phyloP scores from a whole-genome alignment of 176 grass and related monocot genomes.

The Hordeum marinum region DNA sequence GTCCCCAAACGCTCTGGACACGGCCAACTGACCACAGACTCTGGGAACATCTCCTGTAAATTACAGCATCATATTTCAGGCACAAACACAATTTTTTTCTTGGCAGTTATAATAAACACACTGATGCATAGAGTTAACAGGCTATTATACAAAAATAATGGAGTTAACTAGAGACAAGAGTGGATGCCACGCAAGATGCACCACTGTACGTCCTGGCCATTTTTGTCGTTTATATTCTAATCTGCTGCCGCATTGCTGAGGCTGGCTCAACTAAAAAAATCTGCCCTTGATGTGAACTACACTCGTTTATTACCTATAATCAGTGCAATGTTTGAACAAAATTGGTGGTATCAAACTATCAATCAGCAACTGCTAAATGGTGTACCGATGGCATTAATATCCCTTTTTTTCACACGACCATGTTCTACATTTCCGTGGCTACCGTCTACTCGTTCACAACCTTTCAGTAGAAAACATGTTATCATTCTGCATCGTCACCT shows the following conservation, averaged over 20 bases:
- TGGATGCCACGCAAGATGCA: background rate
- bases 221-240: background rate
- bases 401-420: too few species aligned
- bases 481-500: background rate
- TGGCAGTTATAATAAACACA: background rate
- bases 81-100: background rate
- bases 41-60: constrained; percentile 83
- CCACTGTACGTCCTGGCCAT: background rate
- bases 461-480: background rate
- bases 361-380: background rate
- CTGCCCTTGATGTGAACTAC: background rate
- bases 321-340: background rate
- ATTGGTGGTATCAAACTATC: background rate
- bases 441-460: background rate
- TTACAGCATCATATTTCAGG: constrained; percentile 15
- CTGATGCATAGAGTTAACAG: background rate
- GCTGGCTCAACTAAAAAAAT: background rate
- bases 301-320: background rate
- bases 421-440: background rate
- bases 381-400: background rate
- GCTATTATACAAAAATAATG: background rate
- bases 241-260: background rate
- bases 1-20: constrained; percentile 83
- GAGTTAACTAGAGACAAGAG: background rate
- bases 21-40: constrained; percentile 77